Conservation (phyloP, 2,329 filamentous ascomycete genomes). For the Pochonia chlamydosporia region DNA sequence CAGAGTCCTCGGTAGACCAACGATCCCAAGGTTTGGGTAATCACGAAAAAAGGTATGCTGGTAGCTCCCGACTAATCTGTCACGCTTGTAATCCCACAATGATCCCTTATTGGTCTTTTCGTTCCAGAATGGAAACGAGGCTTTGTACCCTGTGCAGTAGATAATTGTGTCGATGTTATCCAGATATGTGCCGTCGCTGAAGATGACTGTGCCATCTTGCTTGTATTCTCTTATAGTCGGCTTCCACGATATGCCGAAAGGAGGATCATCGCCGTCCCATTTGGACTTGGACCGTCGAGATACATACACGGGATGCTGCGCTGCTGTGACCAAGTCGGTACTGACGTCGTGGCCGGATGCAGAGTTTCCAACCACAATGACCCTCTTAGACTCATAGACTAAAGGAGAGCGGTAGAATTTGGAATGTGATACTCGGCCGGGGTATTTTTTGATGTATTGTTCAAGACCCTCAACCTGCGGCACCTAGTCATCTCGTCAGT, state of each 20-base stretch:
- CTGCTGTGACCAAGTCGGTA: conserved; percentile 29
- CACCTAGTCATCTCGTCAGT: conserved; percentile 24
- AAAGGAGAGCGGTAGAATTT: conserved; percentile 37
- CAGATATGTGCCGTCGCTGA: conserved; percentile 29
- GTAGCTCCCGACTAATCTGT: conserved; percentile 39
- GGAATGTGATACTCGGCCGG: conserved; percentile 36
- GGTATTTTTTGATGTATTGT: conserved; percentile 30
- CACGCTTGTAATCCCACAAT: conserved; percentile 43
- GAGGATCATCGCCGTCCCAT: conserved; percentile 45
- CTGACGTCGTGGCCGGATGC: conserved; percentile 37
- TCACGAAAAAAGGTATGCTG: conserved; percentile 48
- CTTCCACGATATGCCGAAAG: conserved; percentile 46
- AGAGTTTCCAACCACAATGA: conserved; percentile 38
- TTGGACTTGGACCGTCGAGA: conserved; percentile 42
- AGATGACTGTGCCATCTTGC: conserved; percentile 36
- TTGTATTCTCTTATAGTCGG: conserved; percentile 41
- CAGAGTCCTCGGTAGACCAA: conserved; percentile 45
- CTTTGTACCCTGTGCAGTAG: conserved; percentile 37
- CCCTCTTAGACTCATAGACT: conserved; percentile 25
- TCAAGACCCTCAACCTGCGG: conserved; percentile 39
- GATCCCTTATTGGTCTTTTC: conserved; percentile 33
- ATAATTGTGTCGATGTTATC: conserved; percentile 32
- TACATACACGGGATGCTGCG: conserved; percentile 40
- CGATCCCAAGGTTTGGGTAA: conserved; percentile 40
- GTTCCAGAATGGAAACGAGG: conserved; percentile 46